Evolutionary conservation across 2,329 filamentous ascomycete genomes (phyloP), one percentile per base, ranked within the genome.

Genomic region (Chaetomiaceae sp.): DNA sequence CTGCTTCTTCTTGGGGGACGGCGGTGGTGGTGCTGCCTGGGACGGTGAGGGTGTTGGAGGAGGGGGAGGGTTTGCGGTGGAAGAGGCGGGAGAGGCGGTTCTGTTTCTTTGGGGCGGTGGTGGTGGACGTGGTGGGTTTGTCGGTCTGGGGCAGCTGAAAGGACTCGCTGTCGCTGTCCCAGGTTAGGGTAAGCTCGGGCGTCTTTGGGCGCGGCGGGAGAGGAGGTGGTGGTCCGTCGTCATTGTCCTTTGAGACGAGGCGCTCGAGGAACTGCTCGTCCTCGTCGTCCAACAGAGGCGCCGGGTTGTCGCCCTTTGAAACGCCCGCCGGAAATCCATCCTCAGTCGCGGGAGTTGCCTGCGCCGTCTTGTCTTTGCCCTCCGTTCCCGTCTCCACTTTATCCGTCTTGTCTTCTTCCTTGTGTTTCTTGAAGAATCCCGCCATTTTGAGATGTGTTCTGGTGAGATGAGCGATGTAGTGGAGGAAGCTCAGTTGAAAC

Each of bases 341-440:
- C 4, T 22, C 27, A 19, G 36, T 6, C 34, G 49, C 15, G 15
- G 23, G 8, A 6, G 15, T 40, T 25, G 29, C 19, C 33, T 51
- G 37, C 3, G 55, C 57, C 52, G 66, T 65, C 37, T 66, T 65
- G 5, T 64, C 69, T 61, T 81, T 74, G 2, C 6, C 31, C 14
- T 14, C 27, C 6, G 8, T 17, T 25, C 14, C 34, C 25, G 42
- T 51, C 2, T 20, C 31, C 4, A 12, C 71, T 69, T 40, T 44
- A 5, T 7, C 52, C 9, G 17, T 12, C 40, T 54, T 54, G 15
- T 37, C 34, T 8, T 31, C 70, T 68, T 84, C 82, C 71, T 84
- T 85, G 64, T 76, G 71, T 66, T 84, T 85, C 66, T 80, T 84
- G 71, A 78, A 80, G 17, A 56, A 50, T 11, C 49, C 12, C 20